A percentile compares a stretch with the other conserved stretches of the same genome.
Evolutionary conservation across 2,329 filamentous ascomycete species (phyloP).

Genomic region (Lachnellula cervina): DNA sequence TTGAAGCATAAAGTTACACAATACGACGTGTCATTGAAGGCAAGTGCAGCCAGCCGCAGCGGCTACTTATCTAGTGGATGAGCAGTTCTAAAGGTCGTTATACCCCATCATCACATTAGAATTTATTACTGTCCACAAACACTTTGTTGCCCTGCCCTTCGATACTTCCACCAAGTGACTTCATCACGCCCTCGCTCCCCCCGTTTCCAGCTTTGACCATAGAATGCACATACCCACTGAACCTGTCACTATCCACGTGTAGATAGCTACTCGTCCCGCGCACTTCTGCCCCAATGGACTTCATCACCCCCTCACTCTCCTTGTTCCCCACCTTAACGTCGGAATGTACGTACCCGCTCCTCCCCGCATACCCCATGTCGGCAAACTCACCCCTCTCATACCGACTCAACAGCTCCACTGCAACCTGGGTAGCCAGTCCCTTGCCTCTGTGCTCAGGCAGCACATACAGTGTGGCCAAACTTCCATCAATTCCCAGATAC

Average conservation of each 20-base stretch:
- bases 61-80: neutral
- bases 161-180: constrained; percentile 5
- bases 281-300: constrained; percentile 14
- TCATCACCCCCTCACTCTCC: constrained; percentile 30
- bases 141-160: constrained; percentile 7
- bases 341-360: constrained; percentile 28
- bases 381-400: constrained; percentile 20
- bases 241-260: constrained; percentile 22
- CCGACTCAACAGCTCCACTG: constrained; percentile 16
- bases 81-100: neutral
- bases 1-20: neutral
- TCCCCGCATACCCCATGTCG: constrained; percentile 25
- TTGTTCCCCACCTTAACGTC: constrained; percentile 29
- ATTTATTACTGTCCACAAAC: constrained; percentile 4
- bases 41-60: neutral
- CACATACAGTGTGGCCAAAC: constrained; percentile 29
- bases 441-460: constrained; percentile 23
- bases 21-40: neutral
- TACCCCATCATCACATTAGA: neutral
- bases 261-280: constrained; percentile 22
- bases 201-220: neutral
- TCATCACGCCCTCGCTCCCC: constrained; percentile 13
- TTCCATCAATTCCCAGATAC: constrained; percentile 27
- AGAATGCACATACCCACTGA: neutral
- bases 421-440: constrained; percentile 26